Percentiles rank a stretch among this genome's conserved stretches.
phyloP scores from a whole-genome alignment of 352 stramenopile genomes.

The Phytophthora agathidicida region DNA sequence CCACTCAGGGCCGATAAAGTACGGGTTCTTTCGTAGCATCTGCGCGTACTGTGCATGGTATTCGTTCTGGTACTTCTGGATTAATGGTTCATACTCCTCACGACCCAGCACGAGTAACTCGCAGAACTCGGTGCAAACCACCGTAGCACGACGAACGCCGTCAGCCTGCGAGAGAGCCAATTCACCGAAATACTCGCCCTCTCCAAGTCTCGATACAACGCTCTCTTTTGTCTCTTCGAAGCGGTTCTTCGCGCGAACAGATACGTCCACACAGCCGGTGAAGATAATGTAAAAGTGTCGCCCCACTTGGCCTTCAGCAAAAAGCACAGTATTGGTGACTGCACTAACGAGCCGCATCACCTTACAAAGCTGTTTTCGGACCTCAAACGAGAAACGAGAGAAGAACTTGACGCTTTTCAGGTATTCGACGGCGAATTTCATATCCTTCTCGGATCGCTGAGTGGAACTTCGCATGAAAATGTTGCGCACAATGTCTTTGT shows the following conservation, averaged over 20 bases:
- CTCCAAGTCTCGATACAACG: constrained; percentile 65
- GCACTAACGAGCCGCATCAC: constrained; percentile 80
- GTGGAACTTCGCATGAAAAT: constrained; percentile 77
- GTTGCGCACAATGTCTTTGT: constrained; percentile 88
- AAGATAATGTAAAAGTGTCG: constrained; percentile 90
- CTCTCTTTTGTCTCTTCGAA: constrained; percentile 73
- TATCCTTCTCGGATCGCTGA: constrained; percentile 81
- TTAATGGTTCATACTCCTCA: constrained; percentile 84
- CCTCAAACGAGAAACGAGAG: constrained; percentile 84
- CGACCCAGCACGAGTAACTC: constrained; percentile 76
- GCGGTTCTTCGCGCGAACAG: constrained; percentile 69
- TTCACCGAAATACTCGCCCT: constrained; percentile 85
- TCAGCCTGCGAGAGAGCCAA: constrained; percentile 71
- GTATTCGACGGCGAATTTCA: constrained; percentile 88
- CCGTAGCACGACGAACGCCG: constrained; percentile 72
- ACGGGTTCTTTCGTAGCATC: constrained; percentile 75
- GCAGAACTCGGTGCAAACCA: constrained; percentile 73
- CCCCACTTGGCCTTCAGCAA: constrained; percentile 79
- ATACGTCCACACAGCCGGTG: constrained; percentile 71
- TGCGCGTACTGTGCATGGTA: constrained; percentile 83
- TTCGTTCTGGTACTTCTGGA: constrained; percentile 87
- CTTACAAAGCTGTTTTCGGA: constrained; percentile 86
- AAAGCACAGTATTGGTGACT: constrained; percentile 82
- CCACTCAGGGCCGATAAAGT: constrained; percentile 82
- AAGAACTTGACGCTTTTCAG: constrained; percentile 90